Conservation (phyloP, 768 basidiomycete genomes). For the Xerocomellus amylosporus region DNA sequence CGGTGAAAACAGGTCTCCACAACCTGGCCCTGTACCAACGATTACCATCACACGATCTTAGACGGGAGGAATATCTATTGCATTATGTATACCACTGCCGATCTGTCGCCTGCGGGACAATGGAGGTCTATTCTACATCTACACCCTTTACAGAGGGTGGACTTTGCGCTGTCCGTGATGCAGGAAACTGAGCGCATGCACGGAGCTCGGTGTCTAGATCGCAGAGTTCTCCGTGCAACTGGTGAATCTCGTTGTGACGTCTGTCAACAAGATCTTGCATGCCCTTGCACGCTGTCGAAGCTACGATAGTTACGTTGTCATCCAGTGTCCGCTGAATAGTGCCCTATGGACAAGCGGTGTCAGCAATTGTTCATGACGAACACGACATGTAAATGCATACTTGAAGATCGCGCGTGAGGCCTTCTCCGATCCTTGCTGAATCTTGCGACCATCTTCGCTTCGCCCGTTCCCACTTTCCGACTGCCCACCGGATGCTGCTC, state of each 20-base stretch:
- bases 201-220: slow-evolving; percentile 37
- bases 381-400: slow-evolving; percentile 33
- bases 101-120: slow-evolving; percentile 5
- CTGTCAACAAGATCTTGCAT: slow-evolving; percentile 41
- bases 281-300: slow-evolving; percentile 47
- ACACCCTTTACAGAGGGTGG: not conserved
- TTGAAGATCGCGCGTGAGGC: slow-evolving; percentile 62
- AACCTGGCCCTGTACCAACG: slow-evolving; percentile 20
- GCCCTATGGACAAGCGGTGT: slow-evolving; percentile 33
- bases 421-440: slow-evolving; percentile 57
- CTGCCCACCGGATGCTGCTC: slow-evolving; percentile 56
- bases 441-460: slow-evolving; percentile 69
- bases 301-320: slow-evolving; percentile 51
- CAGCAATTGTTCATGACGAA: not conserved
- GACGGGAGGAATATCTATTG: slow-evolving; percentile 19
- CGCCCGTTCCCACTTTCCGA: slow-evolving; percentile 66
- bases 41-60: slow-evolving; percentile 29
- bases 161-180: slow-evolving; percentile 1
- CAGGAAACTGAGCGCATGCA: slow-evolving; percentile 7
- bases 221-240: slow-evolving; percentile 43
- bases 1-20: slow-evolving; percentile 2
- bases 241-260: slow-evolving; percentile 45
- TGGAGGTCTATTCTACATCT: slow-evolving; percentile 13
- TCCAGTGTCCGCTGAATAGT: slow-evolving; percentile 46
- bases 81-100: slow-evolving; percentile 28